phyloP scores from a whole-genome alignment of 176 grass and related monocot species.

The Areca catechu region DNA sequence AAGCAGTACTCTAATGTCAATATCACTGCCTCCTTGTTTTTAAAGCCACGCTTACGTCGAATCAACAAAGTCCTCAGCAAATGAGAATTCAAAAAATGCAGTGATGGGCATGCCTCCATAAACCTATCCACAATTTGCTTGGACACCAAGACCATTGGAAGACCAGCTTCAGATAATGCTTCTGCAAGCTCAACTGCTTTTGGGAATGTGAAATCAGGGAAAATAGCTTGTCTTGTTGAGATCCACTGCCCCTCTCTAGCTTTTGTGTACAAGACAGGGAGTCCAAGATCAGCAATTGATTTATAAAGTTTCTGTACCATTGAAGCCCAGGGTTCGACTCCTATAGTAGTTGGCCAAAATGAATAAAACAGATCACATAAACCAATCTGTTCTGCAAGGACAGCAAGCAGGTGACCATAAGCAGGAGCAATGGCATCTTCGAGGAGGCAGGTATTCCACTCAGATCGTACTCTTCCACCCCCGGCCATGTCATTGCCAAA shows the following conservation, averaged over 20 bases:
- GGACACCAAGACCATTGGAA: conserved; percentile 68
- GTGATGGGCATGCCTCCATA: conserved; percentile 51
- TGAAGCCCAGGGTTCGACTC: conserved; percentile 84
- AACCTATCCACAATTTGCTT: conserved; percentile 79
- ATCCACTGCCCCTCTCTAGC: conserved; percentile 93
- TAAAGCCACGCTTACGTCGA: conserved; percentile 64
- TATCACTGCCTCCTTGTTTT: conserved; percentile 65
- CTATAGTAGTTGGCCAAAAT: conserved; percentile 69
- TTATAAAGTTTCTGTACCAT: conserved; percentile 77
- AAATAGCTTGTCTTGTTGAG: conserved; percentile 85
- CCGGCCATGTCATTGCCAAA: conserved; percentile 94
- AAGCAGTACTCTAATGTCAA: conserved; percentile 88
- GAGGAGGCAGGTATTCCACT: conserved; percentile 89
- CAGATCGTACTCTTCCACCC: conserved; percentile 81
- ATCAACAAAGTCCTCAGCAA: conserved; percentile 84
- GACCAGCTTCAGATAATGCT: conserved; percentile 72
- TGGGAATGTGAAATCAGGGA: conserved; percentile 81
- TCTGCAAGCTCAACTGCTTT: conserved; percentile 62
- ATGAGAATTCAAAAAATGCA: conserved; percentile 82
- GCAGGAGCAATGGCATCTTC: conserved; percentile 88
- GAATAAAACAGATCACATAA: conserved; percentile 70
- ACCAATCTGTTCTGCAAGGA: conserved; percentile 70
- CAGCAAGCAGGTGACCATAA: conserved; percentile 74
- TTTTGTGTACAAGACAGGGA: conserved; percentile 79
- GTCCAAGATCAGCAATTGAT: conserved; percentile 66